Conservation (phyloP, 2,329 filamentous ascomycete species). For the Monosporascus sp. region DNA sequence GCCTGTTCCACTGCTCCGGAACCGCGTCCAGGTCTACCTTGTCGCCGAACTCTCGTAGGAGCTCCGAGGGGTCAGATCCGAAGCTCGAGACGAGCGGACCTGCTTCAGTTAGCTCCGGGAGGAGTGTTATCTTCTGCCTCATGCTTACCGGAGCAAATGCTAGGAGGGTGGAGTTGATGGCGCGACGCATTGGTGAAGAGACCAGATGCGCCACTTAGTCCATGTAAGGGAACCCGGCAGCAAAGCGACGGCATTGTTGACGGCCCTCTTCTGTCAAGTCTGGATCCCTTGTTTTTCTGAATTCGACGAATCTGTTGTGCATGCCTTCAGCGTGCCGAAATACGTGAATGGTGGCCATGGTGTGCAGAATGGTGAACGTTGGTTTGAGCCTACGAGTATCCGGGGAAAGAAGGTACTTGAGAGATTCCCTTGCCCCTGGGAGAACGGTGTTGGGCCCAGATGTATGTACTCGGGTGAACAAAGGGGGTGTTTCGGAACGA, state of each 20-base stretch:
- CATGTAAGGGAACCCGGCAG: background rate
- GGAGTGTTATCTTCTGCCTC: background rate
- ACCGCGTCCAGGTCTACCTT: background rate
- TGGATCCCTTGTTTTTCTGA: background rate
- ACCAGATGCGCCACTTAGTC: background rate
- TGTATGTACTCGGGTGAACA: too few species aligned
- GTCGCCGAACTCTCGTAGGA: background rate
- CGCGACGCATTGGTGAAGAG: background rate
- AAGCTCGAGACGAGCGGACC: background rate
- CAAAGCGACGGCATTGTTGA: background rate
- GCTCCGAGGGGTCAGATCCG: background rate
- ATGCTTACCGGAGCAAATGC: background rate
- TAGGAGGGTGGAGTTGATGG: background rate
- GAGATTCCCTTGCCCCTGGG: too few species aligned
- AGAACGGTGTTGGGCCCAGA: too few species aligned
- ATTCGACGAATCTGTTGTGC: background rate
- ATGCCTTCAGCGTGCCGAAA: constrained; percentile 1
- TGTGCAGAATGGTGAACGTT: background rate
- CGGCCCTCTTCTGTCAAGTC: background rate
- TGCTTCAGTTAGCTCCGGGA: background rate
- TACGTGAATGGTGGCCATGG: background rate
- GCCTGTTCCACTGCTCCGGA: background rate
- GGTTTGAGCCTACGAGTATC: too few species aligned
- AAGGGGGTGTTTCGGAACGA: too few species aligned
- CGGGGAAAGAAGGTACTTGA: too few species aligned